These are phyloP conservation scores for Postia placenta DNA, from an alignment of 768 basidiomycete genomes.

Conservation along the genomic window DNA sequence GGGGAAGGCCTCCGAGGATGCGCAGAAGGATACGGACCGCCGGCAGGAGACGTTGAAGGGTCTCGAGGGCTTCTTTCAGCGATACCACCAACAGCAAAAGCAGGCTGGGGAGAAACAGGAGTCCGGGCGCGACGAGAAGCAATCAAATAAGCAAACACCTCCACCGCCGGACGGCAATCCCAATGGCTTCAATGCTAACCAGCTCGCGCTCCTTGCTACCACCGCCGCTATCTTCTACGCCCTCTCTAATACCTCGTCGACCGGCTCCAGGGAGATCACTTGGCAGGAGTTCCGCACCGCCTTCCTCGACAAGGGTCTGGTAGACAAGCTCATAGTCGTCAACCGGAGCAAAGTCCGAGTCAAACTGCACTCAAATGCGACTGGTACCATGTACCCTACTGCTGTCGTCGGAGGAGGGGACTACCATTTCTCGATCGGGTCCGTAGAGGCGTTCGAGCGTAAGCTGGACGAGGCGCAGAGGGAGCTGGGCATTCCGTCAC, in stretches of 20 bases:
- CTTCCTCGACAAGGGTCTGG: slow-evolving; percentile 93
- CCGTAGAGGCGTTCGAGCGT: slow-evolving; percentile 93
- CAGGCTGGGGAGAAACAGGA: slow-evolving; percentile 22
- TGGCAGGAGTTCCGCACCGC: slow-evolving; percentile 99
- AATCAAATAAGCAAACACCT: slow-evolving; percentile 41
- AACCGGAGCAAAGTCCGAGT: slow-evolving; percentile 89
- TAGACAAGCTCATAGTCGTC: slow-evolving; percentile 88
- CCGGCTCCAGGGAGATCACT: slow-evolving; percentile 82
- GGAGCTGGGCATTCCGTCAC: slow-evolving; percentile 86
- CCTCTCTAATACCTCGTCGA: slow-evolving; percentile 40
- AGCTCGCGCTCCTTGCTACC: slow-evolving; percentile 53
- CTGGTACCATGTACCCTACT: slow-evolving; percentile 68
- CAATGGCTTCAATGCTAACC: slow-evolving; percentile 50
- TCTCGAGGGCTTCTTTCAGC: slow-evolving; percentile 77
- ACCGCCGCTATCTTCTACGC: slow-evolving; percentile 61
- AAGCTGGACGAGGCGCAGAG: slow-evolving; percentile 91
- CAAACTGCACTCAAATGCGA: slow-evolving; percentile 87
- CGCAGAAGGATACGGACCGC: slow-evolving; percentile 28
- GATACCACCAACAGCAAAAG: slow-evolving; percentile 37
- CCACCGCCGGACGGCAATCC: slow-evolving; percentile 34
- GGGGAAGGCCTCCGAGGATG: slow-evolving; percentile 24
- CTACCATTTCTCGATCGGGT: slow-evolving; percentile 96
- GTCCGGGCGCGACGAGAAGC: slow-evolving; percentile 17
- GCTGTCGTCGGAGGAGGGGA: slow-evolving; percentile 48
- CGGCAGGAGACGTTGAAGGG: slow-evolving; percentile 46